These are phyloP conservation scores for Tremella mesenterica DNA, from an alignment of 768 basidiomycete genomes.

Conservation along the genomic window DNA sequence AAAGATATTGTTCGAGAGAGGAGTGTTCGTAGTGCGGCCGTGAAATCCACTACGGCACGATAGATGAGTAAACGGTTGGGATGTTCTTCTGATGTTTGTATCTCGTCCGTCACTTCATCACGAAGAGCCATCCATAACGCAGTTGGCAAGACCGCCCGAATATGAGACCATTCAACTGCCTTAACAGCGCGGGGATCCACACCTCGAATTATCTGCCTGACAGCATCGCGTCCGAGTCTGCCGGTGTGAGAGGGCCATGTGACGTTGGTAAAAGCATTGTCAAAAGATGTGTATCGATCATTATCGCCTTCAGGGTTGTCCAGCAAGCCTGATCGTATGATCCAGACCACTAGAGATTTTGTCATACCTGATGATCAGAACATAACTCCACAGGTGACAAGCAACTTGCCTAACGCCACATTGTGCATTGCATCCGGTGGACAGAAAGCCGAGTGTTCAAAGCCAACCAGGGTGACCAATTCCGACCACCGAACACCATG, in stretches of 20 bases:
- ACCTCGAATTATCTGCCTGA: not conserved
- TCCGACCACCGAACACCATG: too few relatives aligned
- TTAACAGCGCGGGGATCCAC: not conserved
- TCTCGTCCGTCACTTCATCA: not conserved
- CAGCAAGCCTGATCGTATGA: not conserved
- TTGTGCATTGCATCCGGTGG: slow-evolving; percentile 1
- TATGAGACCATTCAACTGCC: slow-evolving; percentile 2
- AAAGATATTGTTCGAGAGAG: not conserved
- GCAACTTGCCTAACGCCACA: not conserved
- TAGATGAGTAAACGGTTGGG: not conserved
- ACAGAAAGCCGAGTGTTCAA: not conserved
- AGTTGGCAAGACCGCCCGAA: not conserved
- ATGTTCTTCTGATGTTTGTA: not conserved
- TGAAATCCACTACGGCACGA: not conserved
- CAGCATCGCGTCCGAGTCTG: not conserved
- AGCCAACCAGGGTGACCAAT: too few relatives aligned
- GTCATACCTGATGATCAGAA: slow-evolving; percentile 5
- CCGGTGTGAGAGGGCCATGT: slow-evolving; percentile 4
- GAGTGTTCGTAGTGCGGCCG: not conserved
- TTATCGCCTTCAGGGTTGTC: not conserved
- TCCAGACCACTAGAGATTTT: not conserved
- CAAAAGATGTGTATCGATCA: not conserved
- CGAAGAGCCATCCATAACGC: not conserved
- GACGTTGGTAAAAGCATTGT: not conserved
- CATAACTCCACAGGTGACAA: too few relatives aligned